These are phyloP conservation scores for Vararia minispora DNA, from an alignment of 768 basidiomycete genomes.

Conservation along the genomic window DNA sequence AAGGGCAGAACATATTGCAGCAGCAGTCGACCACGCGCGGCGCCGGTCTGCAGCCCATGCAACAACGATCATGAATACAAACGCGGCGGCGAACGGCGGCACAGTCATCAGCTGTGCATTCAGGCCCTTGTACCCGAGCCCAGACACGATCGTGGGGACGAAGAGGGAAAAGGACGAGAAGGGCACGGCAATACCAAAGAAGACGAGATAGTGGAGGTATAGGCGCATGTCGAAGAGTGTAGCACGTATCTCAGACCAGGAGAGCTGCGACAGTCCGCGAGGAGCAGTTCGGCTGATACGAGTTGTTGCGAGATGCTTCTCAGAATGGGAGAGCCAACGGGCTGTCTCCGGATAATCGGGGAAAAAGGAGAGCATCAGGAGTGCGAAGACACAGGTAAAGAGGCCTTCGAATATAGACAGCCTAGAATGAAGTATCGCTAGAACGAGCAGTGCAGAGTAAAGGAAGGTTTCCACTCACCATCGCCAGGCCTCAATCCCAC, in stretches of 20 bases:
- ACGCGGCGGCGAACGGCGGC: slow-evolving; percentile 29
- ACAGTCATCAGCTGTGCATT: slow-evolving; percentile 55
- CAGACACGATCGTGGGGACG: slow-evolving; percentile 58
- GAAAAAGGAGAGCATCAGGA: slow-evolving; percentile 22
- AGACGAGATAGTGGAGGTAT: slow-evolving; percentile 29
- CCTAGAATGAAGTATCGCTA: too few species aligned
- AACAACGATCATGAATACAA: too few species aligned
- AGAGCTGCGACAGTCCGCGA: slow-evolving; percentile 23
- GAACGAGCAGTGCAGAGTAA: too few species aligned
- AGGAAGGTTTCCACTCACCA: too few species aligned
- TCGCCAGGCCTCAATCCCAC: slow-evolving; percentile 18
- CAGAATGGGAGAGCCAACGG: slow-evolving; percentile 29
- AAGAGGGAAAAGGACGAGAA: slow-evolving; percentile 41
- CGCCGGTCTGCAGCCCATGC: too few species aligned
- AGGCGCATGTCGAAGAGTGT: slow-evolving; percentile 27
- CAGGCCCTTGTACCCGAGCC: slow-evolving; percentile 43
- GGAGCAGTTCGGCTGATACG: slow-evolving; percentile 29
- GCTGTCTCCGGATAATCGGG: too few species aligned
- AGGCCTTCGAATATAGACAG: slow-evolving; percentile 37
- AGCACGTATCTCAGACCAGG: slow-evolving; percentile 25
- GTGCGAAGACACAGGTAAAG: slow-evolving; percentile 27
- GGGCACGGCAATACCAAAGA: slow-evolving; percentile 32
- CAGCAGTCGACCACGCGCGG: too few species aligned
- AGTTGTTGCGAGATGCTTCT: slow-evolving; percentile 27
- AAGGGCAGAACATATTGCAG: too few species aligned